These are phyloP conservation scores for Microthyrium microscopicum DNA, from an alignment of 2,329 filamentous ascomycete genomes.

Conservation along the genomic window DNA sequence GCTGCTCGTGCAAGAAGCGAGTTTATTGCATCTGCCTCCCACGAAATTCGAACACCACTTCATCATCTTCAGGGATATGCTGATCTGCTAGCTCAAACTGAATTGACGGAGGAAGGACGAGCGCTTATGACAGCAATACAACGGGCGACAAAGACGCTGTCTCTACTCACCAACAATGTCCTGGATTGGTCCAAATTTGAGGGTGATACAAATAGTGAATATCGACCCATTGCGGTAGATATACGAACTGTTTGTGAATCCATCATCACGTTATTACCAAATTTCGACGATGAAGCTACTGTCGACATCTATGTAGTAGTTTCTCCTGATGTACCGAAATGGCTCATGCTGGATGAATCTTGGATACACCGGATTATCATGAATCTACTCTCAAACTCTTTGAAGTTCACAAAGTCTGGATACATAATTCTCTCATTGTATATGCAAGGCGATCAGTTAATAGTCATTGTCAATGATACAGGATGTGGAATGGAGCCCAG, in stretches of 20 bases:
- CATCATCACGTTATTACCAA: constrained; percentile 17
- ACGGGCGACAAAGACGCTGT: constrained; percentile 19
- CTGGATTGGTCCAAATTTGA: constrained; percentile 22
- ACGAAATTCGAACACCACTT: constrained; percentile 21
- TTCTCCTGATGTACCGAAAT: constrained; percentile 15
- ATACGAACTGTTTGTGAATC: constrained; percentile 19
- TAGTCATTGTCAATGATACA: constrained; percentile 5
- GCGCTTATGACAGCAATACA: constrained; percentile 18
- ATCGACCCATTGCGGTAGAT: constrained; percentile 17
- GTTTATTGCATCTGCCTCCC: constrained; percentile 20
- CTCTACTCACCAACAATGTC: constrained; percentile 21
- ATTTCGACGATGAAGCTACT: constrained; percentile 17
- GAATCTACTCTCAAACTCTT: constrained; percentile 20
- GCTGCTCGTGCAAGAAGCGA: constrained; percentile 17
- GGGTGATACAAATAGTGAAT: constrained; percentile 15
- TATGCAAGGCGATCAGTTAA: constrained; percentile 2
- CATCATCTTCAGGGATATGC: constrained; percentile 22
- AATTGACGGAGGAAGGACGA: constrained; percentile 17
- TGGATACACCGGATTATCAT: constrained; percentile 21
- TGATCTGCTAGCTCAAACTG: constrained; percentile 17
- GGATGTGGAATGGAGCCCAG: constrained; percentile 7
- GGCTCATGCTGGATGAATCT: constrained; percentile 19
- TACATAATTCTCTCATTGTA: constrained; percentile 5
- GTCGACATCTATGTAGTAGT: constrained; percentile 19
- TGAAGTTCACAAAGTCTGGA: constrained; percentile 8